A percentile compares a stretch with the other conserved stretches of the same genome.
These are phyloP conservation scores for Pseudocercospora vitis DNA, from an alignment of 2,329 filamentous ascomycete genomes.

Conservation along the genomic window DNA sequence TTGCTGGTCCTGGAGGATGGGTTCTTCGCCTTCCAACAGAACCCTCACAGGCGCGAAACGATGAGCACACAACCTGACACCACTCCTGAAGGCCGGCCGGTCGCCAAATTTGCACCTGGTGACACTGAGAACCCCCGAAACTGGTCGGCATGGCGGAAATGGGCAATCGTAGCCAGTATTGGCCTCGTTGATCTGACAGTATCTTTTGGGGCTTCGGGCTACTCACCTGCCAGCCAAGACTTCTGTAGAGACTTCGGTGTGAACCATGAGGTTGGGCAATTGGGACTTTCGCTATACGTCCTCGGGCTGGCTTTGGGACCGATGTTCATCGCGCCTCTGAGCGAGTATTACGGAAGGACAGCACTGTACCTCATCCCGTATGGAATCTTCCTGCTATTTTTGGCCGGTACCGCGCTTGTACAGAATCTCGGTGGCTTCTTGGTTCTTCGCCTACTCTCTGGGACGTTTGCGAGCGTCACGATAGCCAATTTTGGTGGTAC, in stretches of 20 bases:
- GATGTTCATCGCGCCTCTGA: conserved; percentile 47
- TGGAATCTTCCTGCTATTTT: conserved; percentile 44
- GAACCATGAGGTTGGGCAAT: conserved; percentile 43
- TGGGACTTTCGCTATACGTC: conserved; percentile 51
- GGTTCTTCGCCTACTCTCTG: conserved; percentile 46
- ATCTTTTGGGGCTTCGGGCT: conserved; percentile 48
- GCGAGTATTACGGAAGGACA: conserved; percentile 48
- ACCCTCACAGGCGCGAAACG: neutral
- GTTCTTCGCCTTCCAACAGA: neutral
- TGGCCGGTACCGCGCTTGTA: conserved; percentile 47
- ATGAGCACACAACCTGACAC: neutral
- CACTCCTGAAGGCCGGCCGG: neutral
- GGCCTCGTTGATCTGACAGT: conserved; percentile 27
- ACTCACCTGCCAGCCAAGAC: conserved; percentile 46
- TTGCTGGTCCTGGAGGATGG: neutral
- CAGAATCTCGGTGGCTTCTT: conserved; percentile 44
- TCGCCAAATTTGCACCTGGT: conserved; percentile 36
- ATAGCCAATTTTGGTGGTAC: conserved; percentile 53
- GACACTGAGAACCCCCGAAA: conserved; percentile 47
- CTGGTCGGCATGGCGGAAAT: conserved; percentile 48
- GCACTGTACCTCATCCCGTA: conserved; percentile 46
- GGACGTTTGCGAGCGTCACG: conserved; percentile 49
- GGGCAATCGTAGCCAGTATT: conserved; percentile 50
- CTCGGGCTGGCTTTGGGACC: conserved; percentile 50
- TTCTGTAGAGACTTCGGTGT: conserved; percentile 46